A percentile compares a stretch with the other conserved stretches of the same genome.
Evolutionary conservation across 495 filamentous ascomycete species (phyloP).

Genomic region (Elasticomyces elasticus): DNA sequence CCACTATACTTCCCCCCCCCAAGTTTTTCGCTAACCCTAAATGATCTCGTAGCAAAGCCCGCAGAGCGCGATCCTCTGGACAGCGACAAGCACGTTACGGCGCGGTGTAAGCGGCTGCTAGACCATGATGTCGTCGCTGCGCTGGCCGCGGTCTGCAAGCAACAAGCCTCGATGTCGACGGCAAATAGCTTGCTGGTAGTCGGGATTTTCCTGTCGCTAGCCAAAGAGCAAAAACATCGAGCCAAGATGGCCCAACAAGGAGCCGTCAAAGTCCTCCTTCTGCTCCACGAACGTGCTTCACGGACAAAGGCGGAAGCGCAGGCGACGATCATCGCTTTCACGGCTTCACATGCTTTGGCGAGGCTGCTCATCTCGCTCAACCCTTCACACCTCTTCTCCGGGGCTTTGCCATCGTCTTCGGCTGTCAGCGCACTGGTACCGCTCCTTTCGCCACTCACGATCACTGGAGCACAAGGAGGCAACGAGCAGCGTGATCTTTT

Average conservation of each 20-base stretch:
- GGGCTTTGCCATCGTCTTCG: conserved; percentile 59
- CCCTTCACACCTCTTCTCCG: conserved; percentile 74
- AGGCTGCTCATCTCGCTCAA: conserved; percentile 85
- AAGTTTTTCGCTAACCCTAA: too few species aligned
- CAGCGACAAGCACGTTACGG: conserved; percentile 60
- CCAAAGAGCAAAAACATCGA: conserved; percentile 58
- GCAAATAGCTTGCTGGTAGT: conserved; percentile 57
- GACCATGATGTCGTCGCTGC: conserved; percentile 63
- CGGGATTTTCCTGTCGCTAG: conserved; percentile 65
- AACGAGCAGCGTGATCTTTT: conserved; percentile 58
- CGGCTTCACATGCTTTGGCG: conserved; percentile 77
- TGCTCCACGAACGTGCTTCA: conserved; percentile 39
- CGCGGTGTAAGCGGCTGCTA: conserved; percentile 67
- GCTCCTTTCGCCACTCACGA: conserved; percentile 50
- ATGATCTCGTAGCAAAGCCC: conserved; percentile 56
- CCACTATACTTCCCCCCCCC: too few species aligned
- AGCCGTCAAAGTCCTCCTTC: conserved; percentile 71
- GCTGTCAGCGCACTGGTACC: conserved; percentile 69
- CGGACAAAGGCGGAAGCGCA: conserved; percentile 26
- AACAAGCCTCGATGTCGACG: conserved; percentile 40
- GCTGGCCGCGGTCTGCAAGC: conserved; percentile 60
- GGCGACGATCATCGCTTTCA: conserved; percentile 44
- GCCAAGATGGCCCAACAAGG: conserved; percentile 83
- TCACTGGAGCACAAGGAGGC: conserved; percentile 25
- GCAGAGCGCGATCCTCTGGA: conserved; percentile 57